Conservation (phyloP, 257 asterid genomes). For the Hygrophila difformis region DNA sequence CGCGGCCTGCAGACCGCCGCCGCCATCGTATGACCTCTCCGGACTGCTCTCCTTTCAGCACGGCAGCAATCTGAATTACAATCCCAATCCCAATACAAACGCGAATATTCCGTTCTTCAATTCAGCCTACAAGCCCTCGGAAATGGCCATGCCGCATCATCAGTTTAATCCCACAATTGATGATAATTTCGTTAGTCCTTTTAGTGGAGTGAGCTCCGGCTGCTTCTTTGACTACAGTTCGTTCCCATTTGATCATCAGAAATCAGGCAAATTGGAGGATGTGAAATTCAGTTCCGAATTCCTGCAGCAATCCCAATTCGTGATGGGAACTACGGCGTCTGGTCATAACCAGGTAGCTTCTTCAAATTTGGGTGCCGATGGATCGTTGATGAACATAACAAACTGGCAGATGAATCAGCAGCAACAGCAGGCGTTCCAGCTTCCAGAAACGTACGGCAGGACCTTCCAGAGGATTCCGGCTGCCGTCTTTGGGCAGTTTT, state of each 20-base stretch:
- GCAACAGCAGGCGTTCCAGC: conserved; percentile 24
- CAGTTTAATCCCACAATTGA: neutral
- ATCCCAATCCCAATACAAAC: conserved; percentile 15
- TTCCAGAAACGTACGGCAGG: conserved; percentile 28
- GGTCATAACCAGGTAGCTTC: conserved; percentile 18
- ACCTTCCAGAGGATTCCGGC: conserved; percentile 38
- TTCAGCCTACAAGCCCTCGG: conserved; percentile 20
- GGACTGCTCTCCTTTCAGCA: conserved; percentile 36
- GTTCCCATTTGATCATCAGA: conserved; percentile 28
- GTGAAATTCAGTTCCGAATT: too few species aligned
- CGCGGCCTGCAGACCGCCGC: conserved; percentile 21
- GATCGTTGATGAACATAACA: conserved; percentile 5
- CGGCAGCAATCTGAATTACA: conserved; percentile 5
- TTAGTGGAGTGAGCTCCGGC: conserved; percentile 14
- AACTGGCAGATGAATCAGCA: conserved; percentile 34
- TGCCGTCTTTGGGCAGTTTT: conserved; percentile 44
- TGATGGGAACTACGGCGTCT: conserved; percentile 4
- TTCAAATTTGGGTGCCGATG: conserved; percentile 18
- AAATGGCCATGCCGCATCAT: conserved; percentile 21
- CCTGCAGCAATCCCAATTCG: conserved; percentile 36
- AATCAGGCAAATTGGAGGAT: conserved; percentile 24
- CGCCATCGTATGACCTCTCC: conserved; percentile 23
- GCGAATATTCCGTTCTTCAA: conserved; percentile 28
- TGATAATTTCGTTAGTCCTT: conserved; percentile 12
- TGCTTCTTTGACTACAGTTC: conserved; percentile 25